phyloP scores from a whole-genome alignment of 2,329 filamentous ascomycete genomes.

The Clonostachys chloroleuca region DNA sequence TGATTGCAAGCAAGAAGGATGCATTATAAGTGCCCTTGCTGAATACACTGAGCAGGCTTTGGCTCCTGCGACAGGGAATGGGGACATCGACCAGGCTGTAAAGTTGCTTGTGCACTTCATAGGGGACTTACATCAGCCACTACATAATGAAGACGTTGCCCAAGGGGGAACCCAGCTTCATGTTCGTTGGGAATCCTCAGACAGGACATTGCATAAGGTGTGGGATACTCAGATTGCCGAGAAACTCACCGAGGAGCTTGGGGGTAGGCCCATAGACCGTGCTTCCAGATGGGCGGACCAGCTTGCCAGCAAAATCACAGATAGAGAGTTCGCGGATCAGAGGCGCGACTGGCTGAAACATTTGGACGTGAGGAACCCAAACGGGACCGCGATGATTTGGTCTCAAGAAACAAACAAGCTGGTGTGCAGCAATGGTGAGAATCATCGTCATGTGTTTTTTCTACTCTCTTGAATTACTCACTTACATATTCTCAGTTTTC shows the following conservation, averaged over 20 bases:
- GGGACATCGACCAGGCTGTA: conserved; percentile 10
- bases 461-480: conserved; percentile 1
- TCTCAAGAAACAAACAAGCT: conserved; percentile 58
- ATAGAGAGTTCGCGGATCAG: conserved; percentile 47
- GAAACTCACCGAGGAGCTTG: conserved; percentile 53
- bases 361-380: conserved; percentile 48
- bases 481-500: conserved; percentile 40
- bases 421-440: conserved; percentile 54
- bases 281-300: conserved; percentile 51
- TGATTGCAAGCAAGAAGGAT: conserved; percentile 11
- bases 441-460: conserved; percentile 9
- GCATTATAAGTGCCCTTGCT: conserved; percentile 16
- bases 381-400: conserved; percentile 57
- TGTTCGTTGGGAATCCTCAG: conserved; percentile 53
- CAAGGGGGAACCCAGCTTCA: conserved; percentile 59
- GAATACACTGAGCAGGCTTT: conserved; percentile 33
- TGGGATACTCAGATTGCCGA: conserved; percentile 71
- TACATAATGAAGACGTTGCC: conserved; percentile 47
- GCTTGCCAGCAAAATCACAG: conserved; percentile 48
- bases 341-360: conserved; percentile 52
- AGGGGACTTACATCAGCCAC: conserved; percentile 51
- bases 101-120: conserved; percentile 39
- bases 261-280: conserved; percentile 40
- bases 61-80: conserved; percentile 8
- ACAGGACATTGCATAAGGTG: conserved; percentile 65